Base-by-base conservation (phyloP, 1,139 yeast genomes). In the Yamadazyma spencermartinsiae region DNA sequence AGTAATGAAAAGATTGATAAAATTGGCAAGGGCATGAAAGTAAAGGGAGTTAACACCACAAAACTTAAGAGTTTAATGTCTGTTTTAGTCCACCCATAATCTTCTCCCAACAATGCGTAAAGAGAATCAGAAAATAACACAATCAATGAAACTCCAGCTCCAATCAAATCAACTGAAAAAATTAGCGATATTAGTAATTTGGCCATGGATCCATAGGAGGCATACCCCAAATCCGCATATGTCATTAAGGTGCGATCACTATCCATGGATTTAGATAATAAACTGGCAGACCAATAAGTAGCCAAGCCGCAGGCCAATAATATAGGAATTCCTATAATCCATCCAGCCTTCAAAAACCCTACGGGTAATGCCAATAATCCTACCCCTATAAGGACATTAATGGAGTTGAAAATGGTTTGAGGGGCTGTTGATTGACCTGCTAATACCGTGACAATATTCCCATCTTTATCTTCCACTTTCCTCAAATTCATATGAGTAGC, bases 151-250 rank as follows among this genome's bases (percentile, higher is more conserved):
- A 78, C 81, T 0, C 82, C 82, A 31, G 78, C 79, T 1, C 82
- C 83, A 23, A 77, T 42, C 37, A 78, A 61, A 50, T 78, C 83
- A 20, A 69, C 46, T 16, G 73, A 65, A 46, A 72, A 72, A 10
- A 72, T 46, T 33, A 70, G 41, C 2, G 73, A 66, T 31, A 72
- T 72, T 21, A 69, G 42, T 31, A 71, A 54, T 46, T 71, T 72
- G 5, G 76, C 76, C 4, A 52, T 48, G 1, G 74, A 58, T 0
- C 77, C 77, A 57, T 81, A 85, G 1, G 92, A 82, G 4, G 86
- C 89, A 51, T 76, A 82, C 6, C 90, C 94, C 49, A 86, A 68
- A 59, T 89, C 97, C 4, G 95, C 95, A 58, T 89, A 90, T 0
- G 96, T 86, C 75, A 82, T 82, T 46, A 90, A 68, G 0, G 90